A percentile compares a stretch with the other conserved stretches of the same genome.
Conservation (phyloP, 768 basidiomycete species). For the Postia placenta region DNA sequence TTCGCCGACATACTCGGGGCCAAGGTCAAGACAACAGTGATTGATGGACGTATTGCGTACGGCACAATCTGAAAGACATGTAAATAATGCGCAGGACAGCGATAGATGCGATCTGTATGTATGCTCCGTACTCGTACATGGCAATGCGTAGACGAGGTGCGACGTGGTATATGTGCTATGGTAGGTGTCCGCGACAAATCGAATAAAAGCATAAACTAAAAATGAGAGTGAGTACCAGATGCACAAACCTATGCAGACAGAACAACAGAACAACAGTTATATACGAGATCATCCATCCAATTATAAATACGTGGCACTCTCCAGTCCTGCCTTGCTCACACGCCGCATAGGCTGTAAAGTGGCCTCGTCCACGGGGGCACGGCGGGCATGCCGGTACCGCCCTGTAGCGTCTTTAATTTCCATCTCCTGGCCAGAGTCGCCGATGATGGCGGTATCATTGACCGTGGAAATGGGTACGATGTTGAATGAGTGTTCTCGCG, state of each 20-base stretch:
- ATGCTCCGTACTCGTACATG: constrained; percentile 2
- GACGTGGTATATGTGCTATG: neutral
- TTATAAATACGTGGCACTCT: constrained; percentile 39
- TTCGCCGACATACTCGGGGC: constrained; percentile 55
- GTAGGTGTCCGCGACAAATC: neutral
- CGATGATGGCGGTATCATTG: constrained; percentile 38
- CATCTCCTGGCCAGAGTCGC: constrained; percentile 73
- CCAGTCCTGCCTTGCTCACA: constrained; percentile 90
- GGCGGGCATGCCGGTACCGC: constrained; percentile 80
- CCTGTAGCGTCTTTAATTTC: constrained; percentile 85
- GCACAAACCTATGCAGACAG: neutral
- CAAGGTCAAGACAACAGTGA: constrained; percentile 64
- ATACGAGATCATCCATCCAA: neutral
- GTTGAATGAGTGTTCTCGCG: constrained; percentile 24
- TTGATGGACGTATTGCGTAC: constrained; percentile 67
- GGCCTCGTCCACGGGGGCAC: constrained; percentile 81
- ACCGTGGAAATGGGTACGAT: constrained; percentile 12
- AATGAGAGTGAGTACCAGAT: neutral
- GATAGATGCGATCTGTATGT: neutral
- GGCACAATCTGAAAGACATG: constrained; percentile 38
- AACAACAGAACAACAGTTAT: neutral
- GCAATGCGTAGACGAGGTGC: neutral
- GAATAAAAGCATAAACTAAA: constrained; percentile 2
- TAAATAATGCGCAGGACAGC: too few relatives aligned
- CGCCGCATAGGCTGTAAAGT: constrained; percentile 86